These are phyloP conservation scores for sunflower (Helianthus annuus) DNA, from an alignment of 129 eudicot genomes.

Conservation along the genomic window HanXRQr2.0-SUNRISE NC_035445.2:153226969-153227468, in stretches of 20 bases:
- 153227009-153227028: slow-evolving; percentile 88
- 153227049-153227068: slow-evolving; percentile 46
- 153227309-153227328: slow-evolving; percentile 89
- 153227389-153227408: slow-evolving; percentile 70
- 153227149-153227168: slow-evolving; percentile 53
- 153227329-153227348: slow-evolving; percentile 70
- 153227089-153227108: slow-evolving; percentile 51
- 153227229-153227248: slow-evolving; percentile 79
- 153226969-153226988: slow-evolving; percentile 60
- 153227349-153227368: slow-evolving; percentile 69
- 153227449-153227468: slow-evolving; percentile 72
- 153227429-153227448: slow-evolving; percentile 68
- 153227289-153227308: slow-evolving; percentile 68
- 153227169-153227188: slow-evolving; percentile 45
- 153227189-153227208: slow-evolving; percentile 53
- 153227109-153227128: slow-evolving; percentile 70
- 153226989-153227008: slow-evolving; percentile 78
- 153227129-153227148: slow-evolving; percentile 73
- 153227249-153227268: slow-evolving; percentile 54
- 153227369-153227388: slow-evolving; percentile 61
- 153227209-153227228: slow-evolving; percentile 77
- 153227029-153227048: slow-evolving; percentile 87
- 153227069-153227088: slow-evolving; percentile 47
- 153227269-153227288: slow-evolving; percentile 82
- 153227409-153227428: slow-evolving; percentile 29